Percentiles rank a stretch among this genome's conserved stretches.
Evolutionary conservation across 2,329 filamentous ascomycete species (phyloP).

Genomic region (Mycosphaerella sp.): DNA sequence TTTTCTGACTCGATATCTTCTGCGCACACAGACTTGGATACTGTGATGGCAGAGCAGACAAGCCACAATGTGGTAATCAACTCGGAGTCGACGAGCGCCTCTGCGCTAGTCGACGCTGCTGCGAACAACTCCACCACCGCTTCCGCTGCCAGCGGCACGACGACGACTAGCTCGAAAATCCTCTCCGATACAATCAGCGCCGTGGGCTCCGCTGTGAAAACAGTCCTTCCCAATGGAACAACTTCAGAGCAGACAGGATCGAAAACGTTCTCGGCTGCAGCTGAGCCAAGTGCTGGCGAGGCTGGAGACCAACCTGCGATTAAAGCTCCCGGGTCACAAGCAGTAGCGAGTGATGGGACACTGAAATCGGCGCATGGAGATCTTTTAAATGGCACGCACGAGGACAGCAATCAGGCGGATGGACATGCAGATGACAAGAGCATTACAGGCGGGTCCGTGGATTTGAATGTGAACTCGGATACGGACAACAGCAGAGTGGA

Average conservation of each 20-base stretch:
- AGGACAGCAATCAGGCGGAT: conserved; percentile 35
- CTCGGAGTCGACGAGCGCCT: conserved; percentile 60
- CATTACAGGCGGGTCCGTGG: conserved; percentile 58
- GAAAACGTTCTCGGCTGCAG: conserved; percentile 18
- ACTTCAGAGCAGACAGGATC: conserved; percentile 7
- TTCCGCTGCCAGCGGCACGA: conserved; percentile 46
- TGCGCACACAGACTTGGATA: conserved; percentile 23
- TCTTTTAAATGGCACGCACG: conserved; percentile 22
- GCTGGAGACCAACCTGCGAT: conserved; percentile 17
- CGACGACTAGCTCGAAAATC: neutral
- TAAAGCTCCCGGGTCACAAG: conserved; percentile 4
- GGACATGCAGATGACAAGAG: conserved; percentile 51
- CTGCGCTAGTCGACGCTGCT: conserved; percentile 57
- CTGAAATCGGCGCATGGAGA: conserved; percentile 11
- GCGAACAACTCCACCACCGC: conserved; percentile 50
- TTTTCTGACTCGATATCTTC: conserved; percentile 17
- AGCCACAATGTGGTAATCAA: conserved; percentile 66
- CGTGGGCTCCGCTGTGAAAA: conserved; percentile 22
- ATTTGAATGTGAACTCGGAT: conserved; percentile 68
- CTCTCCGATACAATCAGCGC: neutral
- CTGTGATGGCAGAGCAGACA: conserved; percentile 68
- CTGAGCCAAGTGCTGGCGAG: conserved; percentile 33
- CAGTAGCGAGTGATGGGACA: conserved; percentile 4
- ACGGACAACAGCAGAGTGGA: conserved; percentile 62
- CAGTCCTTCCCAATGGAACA: conserved; percentile 9